Percentiles rank a stretch among this genome's conserved stretches.
These are phyloP conservation scores for Leccinum pachyderme DNA, from an alignment of 1,284 basidiomycete genomes.

Conservation along the genomic window DNA sequence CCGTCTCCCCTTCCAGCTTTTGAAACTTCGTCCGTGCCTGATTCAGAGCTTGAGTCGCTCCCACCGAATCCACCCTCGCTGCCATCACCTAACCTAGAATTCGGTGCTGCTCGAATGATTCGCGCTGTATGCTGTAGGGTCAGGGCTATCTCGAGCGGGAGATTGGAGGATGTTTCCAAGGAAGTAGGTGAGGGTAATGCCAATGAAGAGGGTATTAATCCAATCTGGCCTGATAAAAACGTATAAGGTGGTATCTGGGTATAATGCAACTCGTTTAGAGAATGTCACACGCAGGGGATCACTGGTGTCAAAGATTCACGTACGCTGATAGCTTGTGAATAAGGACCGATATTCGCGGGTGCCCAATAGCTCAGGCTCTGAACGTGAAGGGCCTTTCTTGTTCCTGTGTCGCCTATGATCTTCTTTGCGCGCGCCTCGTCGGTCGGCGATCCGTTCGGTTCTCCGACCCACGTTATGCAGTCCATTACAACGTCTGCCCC, in stretches of 20 bases:
- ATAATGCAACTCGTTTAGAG: background rate
- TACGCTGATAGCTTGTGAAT: slow-evolving; percentile 89
- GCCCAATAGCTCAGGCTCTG: slow-evolving; percentile 98
- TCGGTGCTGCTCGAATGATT: slow-evolving; percentile 50
- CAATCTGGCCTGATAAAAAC: slow-evolving; percentile 95
- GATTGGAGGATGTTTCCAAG: slow-evolving; percentile 31
- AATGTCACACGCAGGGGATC: slow-evolving; percentile 3
- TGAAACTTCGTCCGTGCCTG: background rate
- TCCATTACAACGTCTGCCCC: slow-evolving; percentile 69
- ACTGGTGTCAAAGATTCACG: slow-evolving; percentile 26
- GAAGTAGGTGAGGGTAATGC: slow-evolving; percentile 51
- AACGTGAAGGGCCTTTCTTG: slow-evolving; percentile 82
- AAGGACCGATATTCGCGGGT: slow-evolving; percentile 98
- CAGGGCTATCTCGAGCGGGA: slow-evolving; percentile 69
- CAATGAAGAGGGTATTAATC: slow-evolving; percentile 77
- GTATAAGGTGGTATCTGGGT: slow-evolving; percentile 67
- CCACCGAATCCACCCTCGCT: slow-evolving; percentile 28
- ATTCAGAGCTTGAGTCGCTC: slow-evolving; percentile 13
- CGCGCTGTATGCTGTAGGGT: slow-evolving; percentile 80
- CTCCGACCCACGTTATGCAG: slow-evolving; percentile 58
- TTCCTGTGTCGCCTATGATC: slow-evolving; percentile 20
- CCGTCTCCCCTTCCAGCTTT: slow-evolving; percentile 32
- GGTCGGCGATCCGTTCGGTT: slow-evolving; percentile 23
- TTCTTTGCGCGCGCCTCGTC: slow-evolving; percentile 29
- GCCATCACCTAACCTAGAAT: slow-evolving; percentile 23